These are phyloP conservation scores for Abrus precatorius DNA, from an alignment of 306 rosid species.

Conservation along the genomic window DNA sequence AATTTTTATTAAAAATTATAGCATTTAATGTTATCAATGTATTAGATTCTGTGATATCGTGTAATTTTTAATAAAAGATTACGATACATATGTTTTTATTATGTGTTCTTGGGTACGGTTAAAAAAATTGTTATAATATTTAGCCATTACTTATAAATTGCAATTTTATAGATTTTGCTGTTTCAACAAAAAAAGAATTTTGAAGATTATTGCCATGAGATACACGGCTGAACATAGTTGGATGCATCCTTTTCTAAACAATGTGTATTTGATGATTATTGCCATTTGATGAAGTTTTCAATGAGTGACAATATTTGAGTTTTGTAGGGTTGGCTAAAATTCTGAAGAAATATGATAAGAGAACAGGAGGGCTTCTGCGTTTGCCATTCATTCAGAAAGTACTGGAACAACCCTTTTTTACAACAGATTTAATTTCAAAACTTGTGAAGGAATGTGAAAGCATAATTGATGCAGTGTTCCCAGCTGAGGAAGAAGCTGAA, in stretches of 20 bases:
- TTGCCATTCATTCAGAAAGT: slow-evolving; percentile 84
- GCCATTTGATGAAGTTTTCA: not conserved
- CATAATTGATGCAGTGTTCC: slow-evolving; percentile 76
- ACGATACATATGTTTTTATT: too few species aligned
- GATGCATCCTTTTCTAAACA: not conserved
- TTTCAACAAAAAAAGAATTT: not conserved
- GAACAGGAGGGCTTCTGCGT: slow-evolving; percentile 76
- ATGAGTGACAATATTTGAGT: not conserved
- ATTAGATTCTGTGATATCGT: too few species aligned
- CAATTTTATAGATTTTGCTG: not conserved
- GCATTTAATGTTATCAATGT: too few species aligned
- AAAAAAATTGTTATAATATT: too few species aligned
- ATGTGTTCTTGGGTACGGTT: too few species aligned
- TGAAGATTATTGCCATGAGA: too few species aligned
- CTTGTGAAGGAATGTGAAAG: slow-evolving; percentile 86
- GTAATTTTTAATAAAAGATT: too few species aligned
- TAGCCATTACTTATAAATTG: not conserved
- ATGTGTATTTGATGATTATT: not conserved
- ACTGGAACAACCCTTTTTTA: slow-evolving; percentile 79
- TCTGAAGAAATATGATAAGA: slow-evolving; percentile 90
- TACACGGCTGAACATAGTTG: not conserved
- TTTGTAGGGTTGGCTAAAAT: slow-evolving; percentile 82
- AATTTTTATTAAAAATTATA: too few species aligned
- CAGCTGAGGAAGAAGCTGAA: slow-evolving; percentile 59
- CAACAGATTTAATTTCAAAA: slow-evolving; percentile 79